Evolutionary conservation across 1,139 yeast species (phyloP).

Genomic region (Maudiozyma humilis): DNA sequence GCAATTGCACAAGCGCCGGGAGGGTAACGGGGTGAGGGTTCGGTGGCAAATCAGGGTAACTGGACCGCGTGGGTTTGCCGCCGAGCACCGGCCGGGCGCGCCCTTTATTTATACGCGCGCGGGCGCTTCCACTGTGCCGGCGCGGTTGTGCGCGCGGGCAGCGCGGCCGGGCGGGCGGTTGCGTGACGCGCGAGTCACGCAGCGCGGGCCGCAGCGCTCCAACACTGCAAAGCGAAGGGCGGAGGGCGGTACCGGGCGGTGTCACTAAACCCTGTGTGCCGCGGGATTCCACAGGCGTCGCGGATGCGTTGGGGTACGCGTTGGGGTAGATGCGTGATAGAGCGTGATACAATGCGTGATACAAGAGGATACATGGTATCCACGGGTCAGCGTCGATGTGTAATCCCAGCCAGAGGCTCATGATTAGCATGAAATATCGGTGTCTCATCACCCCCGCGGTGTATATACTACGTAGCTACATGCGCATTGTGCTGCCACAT

Average conservation of each 20-base stretch:
- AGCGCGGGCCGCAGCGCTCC: no score
- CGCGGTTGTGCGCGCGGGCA: background rate
- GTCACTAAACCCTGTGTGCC: no score
- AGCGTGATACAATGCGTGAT: no score
- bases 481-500: no score
- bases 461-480: background rate
- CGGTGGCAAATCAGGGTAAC: background rate
- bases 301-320: no score
- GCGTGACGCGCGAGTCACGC: background rate
- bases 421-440: constrained; percentile 30
- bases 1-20: no score
- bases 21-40: no score
- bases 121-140: background rate
- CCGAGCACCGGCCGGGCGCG: background rate
- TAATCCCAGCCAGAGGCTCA: constrained; percentile 12
- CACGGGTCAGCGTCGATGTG: background rate
- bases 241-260: no score
- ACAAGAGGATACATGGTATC: no score
- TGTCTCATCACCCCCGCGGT: constrained; percentile 5
- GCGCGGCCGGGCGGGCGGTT: background rate
- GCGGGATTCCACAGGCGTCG: no score
- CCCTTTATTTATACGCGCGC: background rate
- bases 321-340: no score
- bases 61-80: background rate
- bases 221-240: no score